Evolutionary conservation across 2,329 filamentous ascomycete genomes (phyloP).

Genomic region (Cladosporium sp.): DNA sequence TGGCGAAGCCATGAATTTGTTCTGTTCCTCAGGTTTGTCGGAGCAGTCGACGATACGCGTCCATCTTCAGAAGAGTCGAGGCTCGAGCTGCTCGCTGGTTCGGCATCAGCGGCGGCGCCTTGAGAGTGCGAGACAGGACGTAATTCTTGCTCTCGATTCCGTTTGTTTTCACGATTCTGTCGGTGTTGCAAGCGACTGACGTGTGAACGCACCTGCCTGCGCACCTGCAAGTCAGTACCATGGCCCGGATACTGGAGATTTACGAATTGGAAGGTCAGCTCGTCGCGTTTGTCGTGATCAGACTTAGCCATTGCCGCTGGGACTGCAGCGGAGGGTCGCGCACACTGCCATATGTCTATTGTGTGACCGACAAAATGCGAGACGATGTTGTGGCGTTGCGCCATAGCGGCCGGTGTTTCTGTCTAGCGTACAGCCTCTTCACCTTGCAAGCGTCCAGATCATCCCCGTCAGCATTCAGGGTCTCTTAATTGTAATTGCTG

Average conservation of each 20-base stretch:
- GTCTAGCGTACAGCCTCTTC: neutral
- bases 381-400: neutral
- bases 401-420: neutral
- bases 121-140: neutral
- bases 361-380: neutral
- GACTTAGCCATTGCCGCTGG: neutral
- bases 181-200: constrained; percentile 1
- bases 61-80: neutral
- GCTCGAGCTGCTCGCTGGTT: neutral
- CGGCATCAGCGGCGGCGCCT: neutral
- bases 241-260: neutral
- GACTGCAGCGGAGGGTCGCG: neutral
- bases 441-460: neutral
- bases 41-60: neutral
- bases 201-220: constrained; percentile 9
- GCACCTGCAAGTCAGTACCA: neutral
- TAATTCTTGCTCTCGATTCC: neutral
- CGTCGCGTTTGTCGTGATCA: neutral
- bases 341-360: neutral
- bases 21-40: neutral
- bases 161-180: neutral
- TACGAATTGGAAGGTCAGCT: neutral
- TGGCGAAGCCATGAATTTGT: neutral
- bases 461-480: neutral
- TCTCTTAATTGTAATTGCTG: neutral